phyloP scores from a whole-genome alignment of 148 eudicot genomes.

The Pouteria glomerata region DNA sequence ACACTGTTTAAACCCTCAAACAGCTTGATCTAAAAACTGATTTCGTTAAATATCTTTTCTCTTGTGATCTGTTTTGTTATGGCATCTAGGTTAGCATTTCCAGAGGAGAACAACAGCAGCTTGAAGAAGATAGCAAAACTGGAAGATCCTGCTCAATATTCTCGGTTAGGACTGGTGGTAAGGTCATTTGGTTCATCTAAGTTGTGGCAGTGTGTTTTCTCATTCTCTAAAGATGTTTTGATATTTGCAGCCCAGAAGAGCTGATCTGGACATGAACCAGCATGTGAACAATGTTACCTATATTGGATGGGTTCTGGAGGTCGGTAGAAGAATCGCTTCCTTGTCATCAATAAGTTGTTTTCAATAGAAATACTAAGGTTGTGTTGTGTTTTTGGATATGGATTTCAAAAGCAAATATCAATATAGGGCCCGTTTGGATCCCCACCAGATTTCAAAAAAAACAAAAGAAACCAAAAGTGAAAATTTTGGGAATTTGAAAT shows the following conservation, averaged over 20 bases:
- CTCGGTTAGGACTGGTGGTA: constrained; percentile 74
- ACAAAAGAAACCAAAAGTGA: no score
- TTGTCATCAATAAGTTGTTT: no score
- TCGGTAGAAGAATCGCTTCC: constrained; percentile 38
- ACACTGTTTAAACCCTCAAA: not conserved
- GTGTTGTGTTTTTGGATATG: no score
- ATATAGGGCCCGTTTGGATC: no score
- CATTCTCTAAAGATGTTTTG: constrained; percentile 6
- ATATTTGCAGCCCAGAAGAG: constrained; percentile 79
- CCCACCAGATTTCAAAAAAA: no score
- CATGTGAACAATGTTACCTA: constrained; percentile 96
- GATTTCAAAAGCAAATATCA: no score
- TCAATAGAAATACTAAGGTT: no score
- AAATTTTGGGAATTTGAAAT: no score
- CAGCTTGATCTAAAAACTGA: no score
- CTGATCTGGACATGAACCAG: constrained; percentile 95
- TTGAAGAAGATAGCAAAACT: constrained; percentile 81
- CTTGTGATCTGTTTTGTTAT: not conserved
- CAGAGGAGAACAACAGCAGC: constrained; percentile 79
- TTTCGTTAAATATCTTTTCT: not conserved
- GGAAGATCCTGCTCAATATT: constrained; percentile 65
- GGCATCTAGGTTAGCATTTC: constrained; percentile 73
- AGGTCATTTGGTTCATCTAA: constrained; percentile 12
- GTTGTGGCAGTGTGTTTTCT: not conserved
- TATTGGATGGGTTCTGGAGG: constrained; percentile 95